Evolutionary conservation across 2,329 filamentous ascomycete species (phyloP).

Genomic region (Tolypocladium capitatum): DNA sequence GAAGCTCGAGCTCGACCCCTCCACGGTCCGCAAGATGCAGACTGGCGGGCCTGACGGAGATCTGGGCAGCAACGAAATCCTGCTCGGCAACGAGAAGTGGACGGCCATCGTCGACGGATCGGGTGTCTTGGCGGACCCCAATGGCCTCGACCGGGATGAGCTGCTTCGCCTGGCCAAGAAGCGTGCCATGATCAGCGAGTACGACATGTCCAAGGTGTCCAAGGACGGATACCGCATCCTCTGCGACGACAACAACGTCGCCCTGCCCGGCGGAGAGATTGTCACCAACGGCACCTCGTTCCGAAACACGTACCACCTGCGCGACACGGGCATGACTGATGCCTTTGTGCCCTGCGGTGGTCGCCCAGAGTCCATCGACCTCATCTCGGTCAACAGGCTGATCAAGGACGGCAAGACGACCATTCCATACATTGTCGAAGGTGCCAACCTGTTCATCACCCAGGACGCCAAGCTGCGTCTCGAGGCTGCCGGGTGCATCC

Average conservation of each 20-base stretch:
- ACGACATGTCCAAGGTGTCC: constrained; percentile 75
- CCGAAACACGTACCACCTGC: constrained; percentile 94
- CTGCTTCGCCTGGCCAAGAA: constrained; percentile 72
- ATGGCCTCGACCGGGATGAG: constrained; percentile 75
- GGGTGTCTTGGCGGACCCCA: constrained; percentile 85
- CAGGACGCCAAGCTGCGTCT: constrained; percentile 94
- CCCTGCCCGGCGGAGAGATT: constrained; percentile 74
- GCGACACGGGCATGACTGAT: constrained; percentile 64
- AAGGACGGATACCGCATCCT: constrained; percentile 80
- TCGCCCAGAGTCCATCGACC: constrained; percentile 89
- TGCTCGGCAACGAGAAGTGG: constrained; percentile 92
- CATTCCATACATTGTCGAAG: constrained; percentile 93
- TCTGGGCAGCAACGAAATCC: constrained; percentile 92
- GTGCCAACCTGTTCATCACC: constrained; percentile 96
- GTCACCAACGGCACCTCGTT: constrained; percentile 87
- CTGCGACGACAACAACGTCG: constrained; percentile 80
- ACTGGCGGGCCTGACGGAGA: constrained; percentile 96
- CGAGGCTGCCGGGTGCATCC: constrained; percentile 84
- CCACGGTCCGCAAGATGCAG: constrained; percentile 82
- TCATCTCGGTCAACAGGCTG: constrained; percentile 72
- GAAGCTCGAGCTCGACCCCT: constrained; percentile 81
- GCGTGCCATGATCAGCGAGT: constrained; percentile 81
- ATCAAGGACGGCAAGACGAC: constrained; percentile 80
- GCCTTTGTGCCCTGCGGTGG: constrained; percentile 93
- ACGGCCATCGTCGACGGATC: constrained; percentile 91